phyloP scores from a whole-genome alignment of 352 stramenopile genomes.

The Pilasporangium apinafurcum region DNA sequence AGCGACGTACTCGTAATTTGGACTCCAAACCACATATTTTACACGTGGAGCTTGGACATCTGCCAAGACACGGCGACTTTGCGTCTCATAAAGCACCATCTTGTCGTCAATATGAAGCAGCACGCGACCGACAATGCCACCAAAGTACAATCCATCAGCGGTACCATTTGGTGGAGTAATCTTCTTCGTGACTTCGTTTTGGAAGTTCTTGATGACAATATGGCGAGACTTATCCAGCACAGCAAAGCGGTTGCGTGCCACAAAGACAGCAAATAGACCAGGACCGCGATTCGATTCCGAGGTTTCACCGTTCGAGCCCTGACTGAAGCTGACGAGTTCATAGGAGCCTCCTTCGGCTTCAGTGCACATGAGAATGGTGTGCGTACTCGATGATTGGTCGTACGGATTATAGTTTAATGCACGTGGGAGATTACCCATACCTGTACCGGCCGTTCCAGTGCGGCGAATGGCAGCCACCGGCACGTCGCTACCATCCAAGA shows the following conservation, averaged over 20 bases:
- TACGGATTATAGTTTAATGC: slow-evolving; percentile 96
- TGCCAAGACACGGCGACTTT: slow-evolving; percentile 94
- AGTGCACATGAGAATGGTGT: slow-evolving; percentile 93
- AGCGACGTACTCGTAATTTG: slow-evolving; percentile 95
- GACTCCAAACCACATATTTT: slow-evolving; percentile 98
- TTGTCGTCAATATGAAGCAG: slow-evolving; percentile 96
- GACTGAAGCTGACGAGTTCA: slow-evolving; percentile 95
- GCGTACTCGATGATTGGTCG: slow-evolving; percentile 88
- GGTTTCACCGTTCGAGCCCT: slow-evolving; percentile 65
- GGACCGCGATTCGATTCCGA: slow-evolving; percentile 92
- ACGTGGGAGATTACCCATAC: slow-evolving; percentile 92
- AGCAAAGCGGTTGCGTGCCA: slow-evolving; percentile 97
- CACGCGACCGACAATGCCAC: slow-evolving; percentile 95
- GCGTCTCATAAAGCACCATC: slow-evolving; percentile 98
- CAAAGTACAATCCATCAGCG: slow-evolving; percentile 95
- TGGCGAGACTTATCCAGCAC: slow-evolving; percentile 96
- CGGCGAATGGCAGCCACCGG: slow-evolving; percentile 66
- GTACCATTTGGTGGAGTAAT: slow-evolving; percentile 94
- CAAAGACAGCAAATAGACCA: slow-evolving; percentile 95
- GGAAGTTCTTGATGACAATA: slow-evolving; percentile 99
- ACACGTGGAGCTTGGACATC: slow-evolving; percentile 95
- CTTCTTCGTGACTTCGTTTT: slow-evolving; percentile 98
- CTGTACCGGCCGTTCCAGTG: slow-evolving; percentile 55
- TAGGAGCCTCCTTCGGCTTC: slow-evolving; percentile 97
- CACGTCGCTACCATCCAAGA: slow-evolving; percentile 73